phyloP scores from a whole-genome alignment of 768 basidiomycete genomes.

The Tephrocybe sp. region DNA sequence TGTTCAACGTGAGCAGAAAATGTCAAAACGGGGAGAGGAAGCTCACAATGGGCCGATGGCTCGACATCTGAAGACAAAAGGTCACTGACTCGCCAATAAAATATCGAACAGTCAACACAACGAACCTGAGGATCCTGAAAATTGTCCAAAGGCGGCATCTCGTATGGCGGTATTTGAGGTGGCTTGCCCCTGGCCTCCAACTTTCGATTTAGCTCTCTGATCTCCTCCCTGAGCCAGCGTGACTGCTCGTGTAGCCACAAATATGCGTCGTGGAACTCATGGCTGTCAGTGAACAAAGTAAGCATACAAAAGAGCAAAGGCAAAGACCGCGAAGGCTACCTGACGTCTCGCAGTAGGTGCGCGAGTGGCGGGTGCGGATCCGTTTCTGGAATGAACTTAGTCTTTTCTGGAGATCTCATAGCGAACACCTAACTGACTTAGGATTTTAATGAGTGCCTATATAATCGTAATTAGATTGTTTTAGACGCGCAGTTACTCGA shows the following conservation, averaged over 20 bases:
- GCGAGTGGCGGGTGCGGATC: constrained; percentile 29
- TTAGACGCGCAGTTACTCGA: constrained; percentile 3
- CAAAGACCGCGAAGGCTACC: constrained; percentile 16
- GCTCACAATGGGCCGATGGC: constrained; percentile 14
- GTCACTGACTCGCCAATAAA: background rate
- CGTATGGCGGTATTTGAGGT: constrained; percentile 3
- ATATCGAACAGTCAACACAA: background rate
- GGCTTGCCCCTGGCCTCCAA: constrained; percentile 15
- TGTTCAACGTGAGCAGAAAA: background rate
- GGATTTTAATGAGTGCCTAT: constrained; percentile 23
- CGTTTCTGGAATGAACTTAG: constrained; percentile 17
- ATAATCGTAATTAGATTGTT: background rate
- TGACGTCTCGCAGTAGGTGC: constrained; percentile 29
- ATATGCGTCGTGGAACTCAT: constrained; percentile 31
- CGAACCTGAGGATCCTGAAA: constrained; percentile 38
- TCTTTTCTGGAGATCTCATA: background rate
- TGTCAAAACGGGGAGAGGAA: background rate
- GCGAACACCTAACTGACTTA: constrained; percentile 15
- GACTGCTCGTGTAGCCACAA: constrained; percentile 26
- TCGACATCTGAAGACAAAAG: constrained; percentile 12
- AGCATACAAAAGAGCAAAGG: background rate
- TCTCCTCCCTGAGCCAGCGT: constrained; percentile 23
- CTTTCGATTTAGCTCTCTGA: constrained; percentile 18
- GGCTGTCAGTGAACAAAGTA: too few relatives aligned
- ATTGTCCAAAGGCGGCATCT: constrained; percentile 32